A percentile compares a stretch with the other conserved stretches of the same genome.
phyloP scores from a whole-genome alignment of 352 stramenopile genomes.

The Pythium dissotocum region DNA sequence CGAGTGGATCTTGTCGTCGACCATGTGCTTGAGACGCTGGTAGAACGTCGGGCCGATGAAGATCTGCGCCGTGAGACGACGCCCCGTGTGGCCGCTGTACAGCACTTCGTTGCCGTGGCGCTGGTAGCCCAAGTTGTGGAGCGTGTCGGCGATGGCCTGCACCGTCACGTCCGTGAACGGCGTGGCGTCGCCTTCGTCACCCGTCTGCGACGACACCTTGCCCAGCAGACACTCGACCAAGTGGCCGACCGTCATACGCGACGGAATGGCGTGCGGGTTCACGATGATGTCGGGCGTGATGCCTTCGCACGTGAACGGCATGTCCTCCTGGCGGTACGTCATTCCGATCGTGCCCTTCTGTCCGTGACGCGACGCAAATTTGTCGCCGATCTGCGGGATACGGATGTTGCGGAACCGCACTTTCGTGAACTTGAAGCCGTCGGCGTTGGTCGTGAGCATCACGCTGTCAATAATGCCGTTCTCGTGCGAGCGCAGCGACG shows the following conservation, averaged over 20 bases:
- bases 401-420: slow-evolving; percentile 98
- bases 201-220: slow-evolving; percentile 97
- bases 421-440: slow-evolving; percentile 97
- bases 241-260: slow-evolving; percentile 99
- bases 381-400: slow-evolving; percentile 98
- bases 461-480: slow-evolving; percentile 99
- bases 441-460: slow-evolving; percentile 97
- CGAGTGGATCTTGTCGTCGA: slow-evolving; percentile 99
- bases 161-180: slow-evolving; percentile 99
- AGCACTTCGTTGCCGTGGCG: slow-evolving; percentile 99
- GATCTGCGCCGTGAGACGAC: slow-evolving; percentile 94
- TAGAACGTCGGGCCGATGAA: slow-evolving; percentile 99
- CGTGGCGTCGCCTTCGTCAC: slow-evolving; percentile 97
- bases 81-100: slow-evolving; percentile 99
- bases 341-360: slow-evolving; percentile 98
- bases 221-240: slow-evolving; percentile 99
- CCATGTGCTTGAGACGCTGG: slow-evolving; percentile 99
- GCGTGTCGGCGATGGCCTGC: slow-evolving; percentile 95
- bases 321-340: slow-evolving; percentile 99
- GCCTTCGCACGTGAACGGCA: slow-evolving; percentile 99
- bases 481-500: slow-evolving; percentile 97
- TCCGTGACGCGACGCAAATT: slow-evolving; percentile 94
- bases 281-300: slow-evolving; percentile 99
- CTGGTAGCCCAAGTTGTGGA: slow-evolving; percentile 98
- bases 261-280: slow-evolving; percentile 99